phyloP scores from a whole-genome alignment of 2,329 filamentous ascomycete genomes.

The Raffaelea arxii region DNA sequence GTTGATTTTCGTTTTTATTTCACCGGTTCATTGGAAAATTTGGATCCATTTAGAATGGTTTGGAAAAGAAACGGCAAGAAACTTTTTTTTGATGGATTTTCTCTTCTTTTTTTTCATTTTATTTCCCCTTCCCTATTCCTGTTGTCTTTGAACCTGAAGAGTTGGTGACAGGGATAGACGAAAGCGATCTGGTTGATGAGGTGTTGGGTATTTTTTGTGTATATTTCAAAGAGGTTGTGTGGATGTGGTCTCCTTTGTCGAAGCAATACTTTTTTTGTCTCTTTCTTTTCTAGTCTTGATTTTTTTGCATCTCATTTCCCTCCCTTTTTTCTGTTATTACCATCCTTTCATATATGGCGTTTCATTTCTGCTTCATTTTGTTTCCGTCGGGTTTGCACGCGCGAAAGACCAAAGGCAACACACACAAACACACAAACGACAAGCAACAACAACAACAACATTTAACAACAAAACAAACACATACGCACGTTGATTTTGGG shows the following conservation, averaged over 20 bases:
- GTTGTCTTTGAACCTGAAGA: too few relatives aligned
- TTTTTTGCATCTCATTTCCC: too few relatives aligned
- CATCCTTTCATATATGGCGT: neutral
- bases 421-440: neutral
- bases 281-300: conserved; percentile 1
- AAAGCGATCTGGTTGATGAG: too few relatives aligned
- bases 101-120: conserved; percentile 3
- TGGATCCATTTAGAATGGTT: neutral
- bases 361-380: too few relatives aligned
- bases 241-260: too few relatives aligned
- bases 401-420: neutral
- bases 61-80: neutral
- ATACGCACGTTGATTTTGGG: too few relatives aligned
- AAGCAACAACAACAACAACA: too few relatives aligned
- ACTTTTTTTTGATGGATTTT: neutral
- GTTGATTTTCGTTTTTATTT: neutral
- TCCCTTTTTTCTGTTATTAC: neutral
- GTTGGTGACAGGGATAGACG: too few relatives aligned
- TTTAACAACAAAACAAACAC: too few relatives aligned
- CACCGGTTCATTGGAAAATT: neutral
- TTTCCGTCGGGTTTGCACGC: too few relatives aligned
- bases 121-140: neutral
- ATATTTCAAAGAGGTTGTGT: too few relatives aligned
- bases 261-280: neutral
- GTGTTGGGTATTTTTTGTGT: too few relatives aligned